Evolutionary conservation across 208 protist species (phyloP), one percentile per base, ranked within the genome.

Genomic region (Leishmania major): DNA sequence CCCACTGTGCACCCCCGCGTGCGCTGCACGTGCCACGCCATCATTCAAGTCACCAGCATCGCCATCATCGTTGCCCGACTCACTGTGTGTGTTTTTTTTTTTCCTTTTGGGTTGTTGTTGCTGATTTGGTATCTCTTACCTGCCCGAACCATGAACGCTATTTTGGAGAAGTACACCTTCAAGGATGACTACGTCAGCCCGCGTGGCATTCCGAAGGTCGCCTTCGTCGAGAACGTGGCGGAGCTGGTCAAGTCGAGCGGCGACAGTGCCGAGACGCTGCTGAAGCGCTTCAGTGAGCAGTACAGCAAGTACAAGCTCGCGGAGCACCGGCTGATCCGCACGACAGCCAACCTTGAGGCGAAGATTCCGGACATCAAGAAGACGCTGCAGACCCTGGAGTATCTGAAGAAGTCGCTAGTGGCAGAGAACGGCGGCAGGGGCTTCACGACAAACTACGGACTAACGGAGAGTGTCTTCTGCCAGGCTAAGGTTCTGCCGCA

Each of bases 301-400:
- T 96, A 94, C 91, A 95, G 92, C 89, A 98, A 98, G 85, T 98
- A 97, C 90, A 98, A 98, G 77, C 89, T 98, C 75, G 92, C 93
- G 67, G 97, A 99, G 88, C 91, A 96, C 81, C 93, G 95, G 31
- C 93, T 98, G 66, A 90, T 92, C 49, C 92, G 94, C 81, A 97
- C 91, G 80, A 90, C 93, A 31, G 92, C 92, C 31, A 95, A 88
- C 77, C 89, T 98, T 40, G 92, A 96, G 84, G 84, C 86, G 62
- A 99, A 99, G 88, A 87, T 99, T 22, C 97, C 97, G 0, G 97
- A 97, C 51, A 98, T 99, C 75, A 93, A 93, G 82, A 98, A 98
- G 84, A 98, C 95, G 28, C 83, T 99, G 25, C 85, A 98, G 70
- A 92, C 94, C n/a, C 80, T 99, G 25, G 78, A 92, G 43, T 97